A percentile compares a stretch with the other conserved stretches of the same genome.
phyloP scores from a whole-genome alignment of 345 rosid species.

The Pistacia integerrima region DNA sequence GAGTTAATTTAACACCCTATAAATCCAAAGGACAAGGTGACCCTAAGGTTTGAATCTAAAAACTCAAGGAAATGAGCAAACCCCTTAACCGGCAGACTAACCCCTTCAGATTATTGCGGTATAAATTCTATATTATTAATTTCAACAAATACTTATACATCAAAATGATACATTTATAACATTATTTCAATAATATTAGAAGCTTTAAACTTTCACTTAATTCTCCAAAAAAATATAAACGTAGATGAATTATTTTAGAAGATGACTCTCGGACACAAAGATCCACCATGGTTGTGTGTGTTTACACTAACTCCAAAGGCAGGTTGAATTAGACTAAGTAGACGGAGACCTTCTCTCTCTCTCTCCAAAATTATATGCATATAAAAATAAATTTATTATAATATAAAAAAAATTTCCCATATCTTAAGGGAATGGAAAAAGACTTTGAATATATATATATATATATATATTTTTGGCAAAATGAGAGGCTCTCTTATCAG shows the following conservation, averaged over 20 bases:
- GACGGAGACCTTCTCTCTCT: no score
- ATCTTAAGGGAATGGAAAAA: constrained; percentile 23
- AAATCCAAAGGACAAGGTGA: no score
- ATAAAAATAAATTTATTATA: neutral
- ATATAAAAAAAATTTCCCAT: neutral
- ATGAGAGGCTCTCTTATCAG: constrained; percentile 22
- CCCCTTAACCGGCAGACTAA: no score
- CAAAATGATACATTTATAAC: no score
- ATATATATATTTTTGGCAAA: neutral
- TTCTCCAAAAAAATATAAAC: neutral
- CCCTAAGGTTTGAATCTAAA: no score
- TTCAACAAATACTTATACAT: no score
- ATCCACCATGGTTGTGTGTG: constrained; percentile 30
- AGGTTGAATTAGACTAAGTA: neutral
- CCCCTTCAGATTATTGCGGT: no score
- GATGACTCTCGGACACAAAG: constrained; percentile 23
- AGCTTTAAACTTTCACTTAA: no score
- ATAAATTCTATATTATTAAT: no score
- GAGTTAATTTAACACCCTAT: no score
- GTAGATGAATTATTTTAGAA: neutral
- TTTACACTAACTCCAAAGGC: constrained; percentile 18
- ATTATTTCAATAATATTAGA: no score
- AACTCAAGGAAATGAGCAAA: no score
- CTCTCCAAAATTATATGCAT: neutral
- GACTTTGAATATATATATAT: constrained; percentile 8